Base-by-base conservation (phyloP, 1,139 yeast species). In the Hemisphaericaspora subhashii region DNA sequence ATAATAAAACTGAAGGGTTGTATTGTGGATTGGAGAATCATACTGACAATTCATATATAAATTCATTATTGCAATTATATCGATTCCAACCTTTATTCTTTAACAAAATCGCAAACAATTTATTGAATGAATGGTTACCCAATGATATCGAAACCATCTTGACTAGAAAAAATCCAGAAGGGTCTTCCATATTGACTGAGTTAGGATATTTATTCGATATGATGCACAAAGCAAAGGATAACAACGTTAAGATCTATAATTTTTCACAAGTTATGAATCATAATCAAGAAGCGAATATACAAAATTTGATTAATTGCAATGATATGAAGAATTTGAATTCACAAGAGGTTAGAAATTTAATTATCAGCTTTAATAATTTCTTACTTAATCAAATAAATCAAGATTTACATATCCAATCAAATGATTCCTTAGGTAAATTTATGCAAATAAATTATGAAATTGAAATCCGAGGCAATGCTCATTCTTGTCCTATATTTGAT, bases 11-110 rank as follows among this genome's bases (percentile, higher is more conserved):
- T 0, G 54, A 59, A 2, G 57, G 54, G 1, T 29, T 35, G 17
- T 85, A 70, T 50, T 79, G 96, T n/a, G 98, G 98, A 0, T 68
- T 94, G 23, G 98, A 92, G 58, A 84, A 89, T 14, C 94, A 88
- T 54, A 75, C 85, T 11, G 89, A 86, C 38, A 87, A 86, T 53
- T 77, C 95, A 0, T 88, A 87, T 56, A 74, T 86, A 39, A 94
- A 94, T 56, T 73, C 96, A 0, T 62, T 90, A 24, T 53, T 94
- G 9, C 98, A 92, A 56, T 55, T 92, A n/a, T 86, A 85, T 61
- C 71, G 96, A 35, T 87, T 83, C 63, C 79, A 81, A 30, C 84
- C 95, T 0, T 76, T 79, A 11, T 58, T 92, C 30, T 86, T 81
- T 62, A 85, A 87, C 51, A 68, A 77, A 46, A 73, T 86, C 1